Base-by-base conservation (phyloP, 2,329 filamentous ascomycete species). In the Podosphaera fusca region DNA sequence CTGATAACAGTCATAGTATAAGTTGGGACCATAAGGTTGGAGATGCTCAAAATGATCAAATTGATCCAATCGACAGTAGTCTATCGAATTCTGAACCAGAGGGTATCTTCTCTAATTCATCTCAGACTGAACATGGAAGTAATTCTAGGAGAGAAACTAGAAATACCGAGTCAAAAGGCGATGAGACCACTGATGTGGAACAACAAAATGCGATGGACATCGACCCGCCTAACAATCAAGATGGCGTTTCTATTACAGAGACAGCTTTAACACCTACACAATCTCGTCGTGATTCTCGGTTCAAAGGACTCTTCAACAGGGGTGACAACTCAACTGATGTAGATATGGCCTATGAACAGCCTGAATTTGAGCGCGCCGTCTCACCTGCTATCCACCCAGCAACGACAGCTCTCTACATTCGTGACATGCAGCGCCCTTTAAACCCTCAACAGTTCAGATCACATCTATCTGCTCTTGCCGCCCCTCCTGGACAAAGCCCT, bases 401-500 rank as follows among this genome's bases (percentile, higher is more conserved):
- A 4, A 90, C 88, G 2, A 71, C 79, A 36, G 83, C 86, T 14
- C 73, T 96, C 52, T 96, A 95, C 70, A 92, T 96, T 63, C 82
- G 83, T 68, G 84, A 95, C 64, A 79, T 96, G 57, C 89, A 94
- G 80, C 82, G 90, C 52, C 89, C 92, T 8, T 74, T 96, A 30
- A 84, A 87, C 59, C 77, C 80, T 0, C 71, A 74, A 33, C 73
- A 74, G 21, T 76, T 96, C 0, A 79, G 78, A 63, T 74, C 77
- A 1, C 81, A 95, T 65, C 74, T 96, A 3, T 67, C 78, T 49
- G 71, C 76, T 5, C 76, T 95, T 46, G 86, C 87, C 1, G 74
- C 80, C 2, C 74, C 81, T 0, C 72, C 77, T 0, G 71, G 71
- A 33, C 68, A 71, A 29, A 68, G 74, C 2, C 69, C 73, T 1